Evolutionary conservation across 2,329 filamentous ascomycete species (phyloP).

Genomic region (Pochonia chlamydosporia): DNA sequence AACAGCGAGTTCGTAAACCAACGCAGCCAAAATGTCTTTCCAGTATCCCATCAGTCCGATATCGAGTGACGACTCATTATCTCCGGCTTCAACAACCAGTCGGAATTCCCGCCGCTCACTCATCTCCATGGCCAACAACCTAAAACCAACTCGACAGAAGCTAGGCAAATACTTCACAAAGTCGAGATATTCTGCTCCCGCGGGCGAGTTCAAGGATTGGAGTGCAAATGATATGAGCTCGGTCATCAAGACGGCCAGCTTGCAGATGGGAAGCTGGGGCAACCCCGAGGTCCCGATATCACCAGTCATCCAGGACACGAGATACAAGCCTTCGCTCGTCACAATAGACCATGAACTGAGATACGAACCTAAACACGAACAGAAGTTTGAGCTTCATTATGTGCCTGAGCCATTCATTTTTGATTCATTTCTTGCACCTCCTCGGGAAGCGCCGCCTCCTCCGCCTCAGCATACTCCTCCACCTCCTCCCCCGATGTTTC

Average conservation of each 20-base stretch:
- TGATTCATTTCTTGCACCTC: not conserved
- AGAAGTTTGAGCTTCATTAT: not conserved
- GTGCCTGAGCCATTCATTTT: not conserved
- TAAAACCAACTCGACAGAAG: conserved; percentile 22
- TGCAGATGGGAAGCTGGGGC: conserved; percentile 9
- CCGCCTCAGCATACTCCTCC: not conserved
- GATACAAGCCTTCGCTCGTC: not conserved
- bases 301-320: not conserved
- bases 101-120: conserved; percentile 8
- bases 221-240: conserved; percentile 12
- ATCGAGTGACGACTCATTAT: not conserved
- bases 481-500: not conserved
- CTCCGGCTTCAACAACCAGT: not conserved
- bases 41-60: not conserved
- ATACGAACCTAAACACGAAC: not conserved
- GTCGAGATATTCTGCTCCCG: conserved; percentile 19
- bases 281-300: conserved; percentile 6
- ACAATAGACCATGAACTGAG: not conserved
- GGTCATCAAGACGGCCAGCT: conserved; percentile 5
- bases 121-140: conserved; percentile 11
- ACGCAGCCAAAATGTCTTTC: not conserved
- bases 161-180: conserved; percentile 24
- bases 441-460: not conserved
- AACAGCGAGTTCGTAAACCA: not conserved
- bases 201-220: conserved; percentile 21